These are phyloP conservation scores for Cercospora brassicicola DNA, from an alignment of 2,329 filamentous ascomycete species.

Conservation along the genomic window DNA sequence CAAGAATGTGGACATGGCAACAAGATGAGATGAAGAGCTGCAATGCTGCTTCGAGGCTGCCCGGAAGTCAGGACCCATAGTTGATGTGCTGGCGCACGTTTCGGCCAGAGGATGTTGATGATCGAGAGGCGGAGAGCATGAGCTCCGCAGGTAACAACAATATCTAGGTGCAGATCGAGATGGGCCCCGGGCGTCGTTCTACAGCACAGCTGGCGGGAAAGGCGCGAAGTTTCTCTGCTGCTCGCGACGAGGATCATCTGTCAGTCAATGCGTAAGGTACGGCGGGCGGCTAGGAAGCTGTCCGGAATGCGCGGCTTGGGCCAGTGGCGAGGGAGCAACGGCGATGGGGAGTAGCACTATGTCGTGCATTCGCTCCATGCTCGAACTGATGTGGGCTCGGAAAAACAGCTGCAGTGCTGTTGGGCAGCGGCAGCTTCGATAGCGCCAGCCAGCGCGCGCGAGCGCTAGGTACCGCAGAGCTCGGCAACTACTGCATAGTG, in stretches of 20 bases:
- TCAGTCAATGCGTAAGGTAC: conserved; percentile 28
- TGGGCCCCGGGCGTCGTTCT: conserved; percentile 20
- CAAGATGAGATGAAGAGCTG: conserved; percentile 29
- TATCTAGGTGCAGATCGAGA: conserved; percentile 37
- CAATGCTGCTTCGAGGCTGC: conserved; percentile 33
- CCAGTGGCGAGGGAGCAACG: conserved; percentile 10
- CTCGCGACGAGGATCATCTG: conserved; percentile 22
- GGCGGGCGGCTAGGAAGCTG: not conserved
- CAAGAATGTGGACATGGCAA: conserved; percentile 27
- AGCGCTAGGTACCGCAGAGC: not conserved
- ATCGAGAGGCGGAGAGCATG: conserved; percentile 38
- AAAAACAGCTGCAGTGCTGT: conserved; percentile 19
- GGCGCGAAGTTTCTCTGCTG: conserved; percentile 20
- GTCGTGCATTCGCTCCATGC: conserved; percentile 34
- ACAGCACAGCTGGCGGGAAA: conserved; percentile 21
- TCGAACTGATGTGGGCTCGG: conserved; percentile 21
- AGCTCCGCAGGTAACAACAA: conserved; percentile 36
- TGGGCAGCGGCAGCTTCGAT: conserved; percentile 15
- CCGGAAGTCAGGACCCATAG: conserved; percentile 46
- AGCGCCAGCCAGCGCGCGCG: conserved; percentile 19
- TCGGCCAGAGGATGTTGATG: conserved; percentile 65
- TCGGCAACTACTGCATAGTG: conserved; percentile 31
- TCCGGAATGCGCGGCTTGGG: not conserved
- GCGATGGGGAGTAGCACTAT: conserved; percentile 21
- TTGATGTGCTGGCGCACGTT: conserved; percentile 88